Evolutionary conservation across 2,329 filamentous ascomycete species (phyloP), one percentile per base, ranked within the genome.

Genomic region (Nannizziopsis barbatae): DNA sequence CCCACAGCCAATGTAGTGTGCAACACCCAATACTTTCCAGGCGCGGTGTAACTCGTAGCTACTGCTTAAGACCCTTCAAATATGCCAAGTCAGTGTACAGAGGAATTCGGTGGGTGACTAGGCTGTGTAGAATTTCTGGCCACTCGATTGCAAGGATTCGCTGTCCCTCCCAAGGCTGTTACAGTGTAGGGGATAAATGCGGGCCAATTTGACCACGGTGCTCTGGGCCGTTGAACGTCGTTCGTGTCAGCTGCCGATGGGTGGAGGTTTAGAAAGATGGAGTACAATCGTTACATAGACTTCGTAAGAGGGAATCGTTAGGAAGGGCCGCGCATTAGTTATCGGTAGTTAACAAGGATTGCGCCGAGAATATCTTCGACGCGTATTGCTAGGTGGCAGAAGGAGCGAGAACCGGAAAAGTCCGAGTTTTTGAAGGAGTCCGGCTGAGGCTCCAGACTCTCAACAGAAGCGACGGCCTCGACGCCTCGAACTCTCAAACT

Each of bases 1-100:
- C 46, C 46, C 44, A 41, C 52, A 53, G 51, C 37, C 47, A 51
- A 38, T 20, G 36, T 42, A 44, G 15, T 17, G 10, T 22, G 41
- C 40, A 43, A 18, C 32, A 31, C 47, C 41, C 35, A 18, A 35
- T 43, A 15, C 46, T 22, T 43, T 42, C 42, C 39, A 39, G 20
- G 36, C 40, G 33, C 40, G 39, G 40, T 31, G 46, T 43, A 48
- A 50, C 47, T 32, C 41, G 37, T 45, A 44, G 47, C 35, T 20
- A 32, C 14, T 39, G 15, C 33, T 44, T 20, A 22, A 41, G 46
- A 43, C 43, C 33, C 46, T 43, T 44, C 39, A 41, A 33, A 41
- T 49, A 49, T 45, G 47, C 42, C 47, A 43, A 49, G 40, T 44
- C 18, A n/a, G 37, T 27, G 45, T 31, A 40, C 15, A 20, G 30